Evolutionary conservation across 306 rosid species (phyloP).

Genomic region (Hippophae tibetana): DNA sequence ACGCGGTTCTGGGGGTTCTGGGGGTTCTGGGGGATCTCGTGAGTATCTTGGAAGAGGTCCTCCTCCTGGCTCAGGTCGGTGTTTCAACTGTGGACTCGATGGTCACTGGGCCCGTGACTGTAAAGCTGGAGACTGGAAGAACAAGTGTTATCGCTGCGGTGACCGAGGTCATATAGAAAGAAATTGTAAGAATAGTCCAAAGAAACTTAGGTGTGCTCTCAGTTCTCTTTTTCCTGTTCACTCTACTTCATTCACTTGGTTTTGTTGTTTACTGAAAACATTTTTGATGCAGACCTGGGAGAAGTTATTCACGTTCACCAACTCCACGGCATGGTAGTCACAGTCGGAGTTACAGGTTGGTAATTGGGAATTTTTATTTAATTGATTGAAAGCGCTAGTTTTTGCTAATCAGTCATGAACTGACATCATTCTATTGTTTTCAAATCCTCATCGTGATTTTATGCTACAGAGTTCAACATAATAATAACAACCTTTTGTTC

Average conservation of each 20-base stretch:
- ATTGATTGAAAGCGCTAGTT: too few relatives aligned
- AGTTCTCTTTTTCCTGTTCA: neutral
- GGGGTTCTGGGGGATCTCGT: constrained; percentile 31
- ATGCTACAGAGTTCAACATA: too few relatives aligned
- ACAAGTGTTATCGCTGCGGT: constrained; percentile 47
- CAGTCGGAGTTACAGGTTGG: constrained; percentile 48
- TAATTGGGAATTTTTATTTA: neutral
- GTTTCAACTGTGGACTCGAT: constrained; percentile 48
- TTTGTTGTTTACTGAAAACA: neutral
- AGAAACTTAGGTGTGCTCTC: constrained; percentile 26
- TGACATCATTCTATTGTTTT: neutral
- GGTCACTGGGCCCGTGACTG: constrained; percentile 56
- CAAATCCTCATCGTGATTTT: too few relatives aligned
- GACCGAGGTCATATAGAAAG: constrained; percentile 48
- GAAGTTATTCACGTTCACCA: constrained; percentile 35
- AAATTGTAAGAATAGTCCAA: constrained; percentile 46
- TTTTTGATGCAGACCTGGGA: constrained; percentile 18
- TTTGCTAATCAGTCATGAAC: neutral
- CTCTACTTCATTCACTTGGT: neutral
- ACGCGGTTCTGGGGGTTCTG: constrained; percentile 40
- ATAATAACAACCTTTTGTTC: neutral
- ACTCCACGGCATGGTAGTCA: constrained; percentile 41
- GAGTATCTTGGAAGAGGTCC: constrained; percentile 44
- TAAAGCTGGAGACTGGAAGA: constrained; percentile 52
- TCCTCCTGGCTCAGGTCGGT: constrained; percentile 48